Conservation (phyloP, 2,329 filamentous ascomycete genomes). For the Diaporthe destruens region DNA sequence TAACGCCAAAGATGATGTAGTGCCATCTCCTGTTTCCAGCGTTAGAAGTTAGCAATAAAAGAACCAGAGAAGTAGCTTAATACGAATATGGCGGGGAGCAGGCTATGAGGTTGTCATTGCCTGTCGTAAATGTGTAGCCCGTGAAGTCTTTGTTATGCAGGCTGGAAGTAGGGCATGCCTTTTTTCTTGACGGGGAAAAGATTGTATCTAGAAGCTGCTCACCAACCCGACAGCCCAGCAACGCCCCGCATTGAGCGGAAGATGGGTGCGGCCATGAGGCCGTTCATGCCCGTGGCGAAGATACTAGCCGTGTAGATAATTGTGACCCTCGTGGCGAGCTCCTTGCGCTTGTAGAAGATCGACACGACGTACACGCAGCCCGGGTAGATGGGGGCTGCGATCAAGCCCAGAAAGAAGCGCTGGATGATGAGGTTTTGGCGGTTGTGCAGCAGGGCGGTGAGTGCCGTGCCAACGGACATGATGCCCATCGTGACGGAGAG, state of each 20-base stretch:
- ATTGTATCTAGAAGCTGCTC: too few species aligned
- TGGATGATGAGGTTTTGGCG: constrained; percentile 54
- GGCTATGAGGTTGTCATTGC: too few species aligned
- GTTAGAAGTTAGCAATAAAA: too few species aligned
- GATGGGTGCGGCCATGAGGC: background rate
- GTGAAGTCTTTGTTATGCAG: too few species aligned
- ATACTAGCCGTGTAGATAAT: constrained; percentile 17
- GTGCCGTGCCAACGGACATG: constrained; percentile 49
- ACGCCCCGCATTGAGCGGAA: constrained; percentile 8
- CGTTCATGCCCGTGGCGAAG: constrained; percentile 29
- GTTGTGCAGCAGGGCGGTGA: background rate
- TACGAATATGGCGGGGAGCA: too few species aligned
- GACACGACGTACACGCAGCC: constrained; percentile 16
- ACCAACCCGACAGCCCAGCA: background rate
- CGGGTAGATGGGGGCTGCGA: constrained; percentile 71
- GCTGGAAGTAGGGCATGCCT: too few species aligned
- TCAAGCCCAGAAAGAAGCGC: constrained; percentile 65
- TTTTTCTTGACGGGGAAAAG: too few species aligned
- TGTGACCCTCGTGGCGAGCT: constrained; percentile 7
- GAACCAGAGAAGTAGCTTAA: too few species aligned
- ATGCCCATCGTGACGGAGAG: constrained; percentile 45
- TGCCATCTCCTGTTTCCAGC: background rate
- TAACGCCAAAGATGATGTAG: background rate
- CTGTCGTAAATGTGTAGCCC: too few species aligned
- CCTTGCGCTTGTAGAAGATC: constrained; percentile 28